These are phyloP conservation scores for Erigeron canadensis DNA, from an alignment of 129 eudicot genomes.

Conservation along the genomic window DNA sequence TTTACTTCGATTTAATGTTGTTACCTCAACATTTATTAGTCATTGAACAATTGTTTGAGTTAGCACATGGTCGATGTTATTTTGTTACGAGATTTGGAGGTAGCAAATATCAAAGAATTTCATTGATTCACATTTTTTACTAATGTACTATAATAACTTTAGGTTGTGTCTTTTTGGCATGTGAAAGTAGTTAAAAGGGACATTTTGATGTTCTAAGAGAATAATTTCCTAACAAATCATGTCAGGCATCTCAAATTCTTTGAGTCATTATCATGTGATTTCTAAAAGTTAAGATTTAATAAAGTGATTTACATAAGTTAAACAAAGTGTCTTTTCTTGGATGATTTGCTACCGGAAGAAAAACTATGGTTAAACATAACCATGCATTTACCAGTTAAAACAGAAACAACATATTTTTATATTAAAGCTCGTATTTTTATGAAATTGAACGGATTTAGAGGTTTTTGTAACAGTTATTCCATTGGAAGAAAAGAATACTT, in stretches of 20 bases:
- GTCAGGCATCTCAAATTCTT: slow-evolving; percentile 18
- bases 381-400: no score
- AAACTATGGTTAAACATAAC: no score
- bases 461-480: no score
- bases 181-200: slow-evolving; percentile 3
- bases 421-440: no score
- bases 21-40: neutral
- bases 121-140: slow-evolving; percentile 14
- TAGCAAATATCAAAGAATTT: slow-evolving; percentile 2
- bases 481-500: no score
- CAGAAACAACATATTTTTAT: no score
- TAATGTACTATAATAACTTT: slow-evolving; percentile 3
- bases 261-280: slow-evolving; percentile 5
- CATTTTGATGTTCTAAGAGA: neutral
- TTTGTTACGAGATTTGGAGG: neutral
- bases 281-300: neutral
- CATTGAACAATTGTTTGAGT: neutral
- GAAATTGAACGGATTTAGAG: no score
- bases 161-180: slow-evolving; percentile 6
- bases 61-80: neutral
- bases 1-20: neutral
- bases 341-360: no score
- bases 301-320: neutral
- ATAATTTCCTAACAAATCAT: slow-evolving; percentile 4
- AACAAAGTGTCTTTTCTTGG: neutral